Evolutionary conservation across 2,329 filamentous ascomycete genomes (phyloP).

Genomic region (Penicillium sp.): DNA sequence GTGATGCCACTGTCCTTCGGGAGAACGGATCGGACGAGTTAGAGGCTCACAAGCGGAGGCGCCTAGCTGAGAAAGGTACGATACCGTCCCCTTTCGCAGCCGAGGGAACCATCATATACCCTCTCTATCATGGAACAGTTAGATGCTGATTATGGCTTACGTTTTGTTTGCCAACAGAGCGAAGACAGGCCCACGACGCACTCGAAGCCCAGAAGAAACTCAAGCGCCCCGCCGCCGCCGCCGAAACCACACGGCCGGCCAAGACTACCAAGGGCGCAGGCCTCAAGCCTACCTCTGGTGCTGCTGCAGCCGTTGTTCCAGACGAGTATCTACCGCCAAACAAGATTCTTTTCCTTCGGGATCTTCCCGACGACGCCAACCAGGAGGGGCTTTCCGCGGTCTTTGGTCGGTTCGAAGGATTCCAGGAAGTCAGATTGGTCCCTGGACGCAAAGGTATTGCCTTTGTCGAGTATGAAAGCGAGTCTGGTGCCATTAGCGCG

Average conservation of each 20-base stretch:
- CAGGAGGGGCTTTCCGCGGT: slow-evolving; percentile 74
- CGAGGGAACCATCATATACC: too few relatives aligned
- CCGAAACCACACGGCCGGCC: slow-evolving; percentile 55
- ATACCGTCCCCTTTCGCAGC: too few relatives aligned
- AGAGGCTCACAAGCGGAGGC: slow-evolving; percentile 78
- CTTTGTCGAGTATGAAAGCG: slow-evolving; percentile 93
- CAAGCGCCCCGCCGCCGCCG: slow-evolving; percentile 59
- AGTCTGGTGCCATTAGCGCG: slow-evolving; percentile 83
- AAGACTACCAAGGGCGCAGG: slow-evolving; percentile 70
- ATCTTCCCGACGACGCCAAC: slow-evolving; percentile 82
- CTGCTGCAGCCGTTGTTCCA: slow-evolving; percentile 72
- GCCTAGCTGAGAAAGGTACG: slow-evolving; percentile 89
- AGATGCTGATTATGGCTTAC: slow-evolving; percentile 5
- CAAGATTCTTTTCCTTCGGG: slow-evolving; percentile 93
- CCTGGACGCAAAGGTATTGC: slow-evolving; percentile 84
- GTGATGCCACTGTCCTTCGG: slow-evolving; percentile 79
- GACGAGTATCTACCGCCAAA: slow-evolving; percentile 98
- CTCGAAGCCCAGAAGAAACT: slow-evolving; percentile 74
- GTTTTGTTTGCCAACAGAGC: slow-evolving; percentile 46
- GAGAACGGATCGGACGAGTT: slow-evolving; percentile 76
- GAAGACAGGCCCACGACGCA: slow-evolving; percentile 78
- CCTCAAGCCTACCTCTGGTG: slow-evolving; percentile 70
- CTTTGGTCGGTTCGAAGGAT: slow-evolving; percentile 87
- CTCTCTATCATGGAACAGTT: too few relatives aligned
- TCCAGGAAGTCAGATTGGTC: slow-evolving; percentile 87